phyloP scores from a whole-genome alignment of 2,329 filamentous ascomycete genomes.

The Calonectria hawksworthii region DNA sequence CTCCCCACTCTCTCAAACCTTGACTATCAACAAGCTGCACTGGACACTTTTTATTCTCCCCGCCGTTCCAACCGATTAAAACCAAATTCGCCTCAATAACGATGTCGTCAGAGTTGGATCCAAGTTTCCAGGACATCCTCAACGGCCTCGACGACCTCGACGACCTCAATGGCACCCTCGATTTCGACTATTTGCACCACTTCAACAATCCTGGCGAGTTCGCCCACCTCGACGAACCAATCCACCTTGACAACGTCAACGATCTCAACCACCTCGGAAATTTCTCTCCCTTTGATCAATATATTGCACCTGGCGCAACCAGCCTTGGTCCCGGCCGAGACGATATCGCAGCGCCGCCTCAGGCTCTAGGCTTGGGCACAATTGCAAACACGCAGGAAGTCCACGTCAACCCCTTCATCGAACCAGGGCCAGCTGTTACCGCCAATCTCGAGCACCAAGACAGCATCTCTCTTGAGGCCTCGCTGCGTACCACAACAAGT shows the following conservation, averaged over 20 bases:
- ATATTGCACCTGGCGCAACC: background rate
- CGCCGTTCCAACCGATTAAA: background rate
- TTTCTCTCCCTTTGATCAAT: background rate
- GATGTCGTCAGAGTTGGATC: background rate
- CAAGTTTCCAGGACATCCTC: background rate
- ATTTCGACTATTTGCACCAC: too few relatives aligned
- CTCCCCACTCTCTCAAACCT: background rate
- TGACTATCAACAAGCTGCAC: background rate
- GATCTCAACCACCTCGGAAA: background rate
- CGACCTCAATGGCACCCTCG: background rate
- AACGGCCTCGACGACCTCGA: background rate
- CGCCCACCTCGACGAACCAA: background rate
- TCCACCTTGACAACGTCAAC: background rate
- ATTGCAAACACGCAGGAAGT: background rate
- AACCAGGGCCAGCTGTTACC: too few relatives aligned
- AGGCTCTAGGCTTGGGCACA: background rate
- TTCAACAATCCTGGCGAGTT: too few relatives aligned
- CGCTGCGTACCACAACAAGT: background rate
- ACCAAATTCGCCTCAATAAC: background rate
- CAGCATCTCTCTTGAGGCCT: too few relatives aligned
- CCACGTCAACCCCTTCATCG: too few relatives aligned
- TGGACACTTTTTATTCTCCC: background rate
- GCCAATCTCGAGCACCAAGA: too few relatives aligned
- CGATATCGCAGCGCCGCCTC: background rate
- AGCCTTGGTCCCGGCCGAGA: background rate